Base-by-base conservation (phyloP, 129 eudicot genomes). In the Escallonia herrerae region DNA sequence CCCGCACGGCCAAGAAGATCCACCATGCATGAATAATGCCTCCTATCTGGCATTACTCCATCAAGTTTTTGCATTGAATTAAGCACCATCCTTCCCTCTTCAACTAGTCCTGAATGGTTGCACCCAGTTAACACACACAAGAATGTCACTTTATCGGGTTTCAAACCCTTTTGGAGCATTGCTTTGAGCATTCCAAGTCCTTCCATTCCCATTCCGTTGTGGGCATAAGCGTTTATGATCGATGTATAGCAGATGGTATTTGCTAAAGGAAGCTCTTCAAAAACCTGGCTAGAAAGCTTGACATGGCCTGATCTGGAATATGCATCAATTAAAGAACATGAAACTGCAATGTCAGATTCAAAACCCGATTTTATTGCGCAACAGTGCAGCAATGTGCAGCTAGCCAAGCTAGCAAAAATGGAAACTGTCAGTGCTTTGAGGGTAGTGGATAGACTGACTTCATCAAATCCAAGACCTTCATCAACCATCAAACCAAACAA, bases 1-100 rank as follows among this genome's bases (percentile, higher is more conserved):
- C 95, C 95, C 38, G 81, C 79, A 22, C 80, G 84, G 15, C 95
- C 84, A 11, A 84, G 69, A 76, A 87, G 86, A 75, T 87, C 89
- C 63, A 84, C 79, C 88, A 84, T 77, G 56, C 84, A 87, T 52
- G 86, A 67, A 14, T 71, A 74, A 80, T 81, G 95, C 62, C 62
- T 75, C 67, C 76, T 74, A 44, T 84, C 89, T 38, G 86, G 95
- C 49, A 68, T 52, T 38, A 84, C 59, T 14, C 84, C 88, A 60
- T 76, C 69, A 47, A 70, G n/a, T 7, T 45, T 67, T 65, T 58
- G 73, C 95, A 87, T 87, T 5, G 80, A 77, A 42, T 74, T 61
- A 68, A 84, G 84, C 39, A 79, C 59, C 60, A 22, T 67, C 62
- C 59, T 79, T 54, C 86, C 95, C 65, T 81, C 91, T 63, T 81